Base-by-base conservation (phyloP, 2,329 filamentous ascomycete species). In the Metarhizium sp. region DNA sequence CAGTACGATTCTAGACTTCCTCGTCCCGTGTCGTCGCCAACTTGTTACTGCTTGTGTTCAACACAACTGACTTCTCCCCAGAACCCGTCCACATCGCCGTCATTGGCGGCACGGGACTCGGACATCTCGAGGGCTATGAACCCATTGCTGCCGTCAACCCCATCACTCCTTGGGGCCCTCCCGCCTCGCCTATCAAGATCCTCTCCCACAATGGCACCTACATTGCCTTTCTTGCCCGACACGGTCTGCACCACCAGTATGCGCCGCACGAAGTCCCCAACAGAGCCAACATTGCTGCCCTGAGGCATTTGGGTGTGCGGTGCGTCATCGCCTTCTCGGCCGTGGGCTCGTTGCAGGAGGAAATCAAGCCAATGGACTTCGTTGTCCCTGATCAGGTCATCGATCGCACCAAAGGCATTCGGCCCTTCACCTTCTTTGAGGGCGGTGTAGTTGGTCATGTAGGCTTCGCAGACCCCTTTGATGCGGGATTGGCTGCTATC, bases 221-320 rank as follows among this genome's bases (percentile, higher is more conserved):
- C 59, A 82, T 99, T 60, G 94, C 94, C 55, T 99, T 99, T 78
- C 83, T 99, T 63, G 90, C 92, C 59, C 90, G 94, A 48, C 94
- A 99, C 73, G 94, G 94, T 61, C 70, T 84, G 13, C 79, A 94
- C 80, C 94, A 99, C 76, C 82, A 96, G 72, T 80, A 88, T 62
- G 90, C 92, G 6, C 94, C 94, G 0, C 92, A 96, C 68, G 94
- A 99, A 74, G 88, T 99, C n/a, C 91, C 92, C 57, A 83, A 86
- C 61, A 90, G 90, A 60, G 94, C 94, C 73, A 99, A 97, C 77
- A 95, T 99, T 66, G 92, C 94, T n/a, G 94, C 94, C n/a, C 79
- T 99, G 59, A 86, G 94, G 61, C 85, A 83, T 64, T 79, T 99
- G 58, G 94, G 94, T 62, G 94, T 97, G 49, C 86, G 92, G 66